phyloP scores from a whole-genome alignment of 2,329 filamentous ascomycete species.

The Scopulariopsis brevicaulis region DNA sequence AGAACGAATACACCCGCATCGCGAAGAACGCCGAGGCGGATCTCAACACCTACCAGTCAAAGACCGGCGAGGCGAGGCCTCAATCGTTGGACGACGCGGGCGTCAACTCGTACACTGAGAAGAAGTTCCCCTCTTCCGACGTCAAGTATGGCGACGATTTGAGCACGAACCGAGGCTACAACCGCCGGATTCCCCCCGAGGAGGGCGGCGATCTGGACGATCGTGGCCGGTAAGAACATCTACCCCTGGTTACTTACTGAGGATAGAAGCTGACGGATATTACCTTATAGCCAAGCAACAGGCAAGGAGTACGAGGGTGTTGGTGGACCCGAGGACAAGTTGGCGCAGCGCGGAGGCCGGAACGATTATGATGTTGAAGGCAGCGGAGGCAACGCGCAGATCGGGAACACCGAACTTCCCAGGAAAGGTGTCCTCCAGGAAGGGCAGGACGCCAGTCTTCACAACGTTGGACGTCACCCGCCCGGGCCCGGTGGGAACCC shows the following conservation, averaged over 20 bases:
- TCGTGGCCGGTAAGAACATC: conserved; percentile 26
- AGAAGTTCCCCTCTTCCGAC: conserved; percentile 28
- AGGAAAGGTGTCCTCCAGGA: conserved; percentile 9
- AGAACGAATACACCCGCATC: conserved; percentile 25
- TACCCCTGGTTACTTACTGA: background rate
- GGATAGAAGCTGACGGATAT: background rate
- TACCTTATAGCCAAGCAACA: conserved; percentile 25
- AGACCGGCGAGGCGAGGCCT: conserved; percentile 28
- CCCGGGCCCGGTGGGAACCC: conserved; percentile 17
- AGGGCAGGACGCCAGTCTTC: conserved; percentile 25
- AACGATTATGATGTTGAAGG: conserved; percentile 24
- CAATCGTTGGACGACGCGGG: conserved; percentile 27
- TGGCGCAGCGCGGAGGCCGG: conserved; percentile 25
- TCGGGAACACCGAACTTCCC: conserved; percentile 18
- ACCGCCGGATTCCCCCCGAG: conserved; percentile 31
- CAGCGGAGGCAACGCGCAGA: conserved; percentile 13
- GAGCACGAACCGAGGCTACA: conserved; percentile 31
- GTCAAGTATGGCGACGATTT: conserved; percentile 28
- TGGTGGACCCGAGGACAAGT: conserved; percentile 30
- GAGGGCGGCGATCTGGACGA: conserved; percentile 32
- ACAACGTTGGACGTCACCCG: conserved; percentile 19
- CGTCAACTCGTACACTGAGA: conserved; percentile 27
- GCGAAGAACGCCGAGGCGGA: conserved; percentile 33
- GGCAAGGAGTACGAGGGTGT: conserved; percentile 30
- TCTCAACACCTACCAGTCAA: conserved; percentile 34